Evolutionary conservation across 2,329 filamentous ascomycete species (phyloP), one percentile per base, ranked within the genome.

Genomic region (Trichoderma aggressivum): DNA sequence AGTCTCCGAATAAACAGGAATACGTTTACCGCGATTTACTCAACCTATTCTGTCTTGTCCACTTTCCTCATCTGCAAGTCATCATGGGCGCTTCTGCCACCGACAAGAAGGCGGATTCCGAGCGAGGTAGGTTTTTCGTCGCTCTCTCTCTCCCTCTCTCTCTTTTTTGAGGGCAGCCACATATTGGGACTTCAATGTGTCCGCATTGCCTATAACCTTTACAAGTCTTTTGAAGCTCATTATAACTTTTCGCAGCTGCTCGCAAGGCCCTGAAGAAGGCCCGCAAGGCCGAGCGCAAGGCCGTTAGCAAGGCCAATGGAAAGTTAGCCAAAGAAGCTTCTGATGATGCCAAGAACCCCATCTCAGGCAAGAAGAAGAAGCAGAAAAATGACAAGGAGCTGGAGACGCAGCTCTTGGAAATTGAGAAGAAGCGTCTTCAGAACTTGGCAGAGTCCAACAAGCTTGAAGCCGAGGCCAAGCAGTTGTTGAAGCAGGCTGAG

Each of bases 401-500:
- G 7, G 39, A 61, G 39, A 28, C 16, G 11, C 10, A 61, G 16
- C n/a, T 43, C 16, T 26, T 61, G 28, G n/a, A 82, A 74, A 73
- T 77, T 8, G 81, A 83, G 72, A 84, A 82, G 78, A 80, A 78
- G 61, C 80, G 79, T 50, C 75, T 78, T 63, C 80, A 80, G 24
- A 74, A 84, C 63, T 78, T 82, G 28, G 72, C 73, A n/a, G 81
- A 81, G 70, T 76, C 77, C 11, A 72, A 83, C 30, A 81, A 81
- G 75, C 78, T 84, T 43, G 81, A 84, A 75, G 75, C 75, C 3
- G 78, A 84, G 75, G 82, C 80, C 2, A 73, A 77, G 26, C 81
- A 82, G 77, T 72, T 87, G 39, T 74, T 83, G 74, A 76, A 75
- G 1, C 80, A 85, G 70, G 81, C 84, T 0, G 80, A 82, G 72